Base-by-base conservation (phyloP, 768 basidiomycete species). In the Lactarius indigo region DNA sequence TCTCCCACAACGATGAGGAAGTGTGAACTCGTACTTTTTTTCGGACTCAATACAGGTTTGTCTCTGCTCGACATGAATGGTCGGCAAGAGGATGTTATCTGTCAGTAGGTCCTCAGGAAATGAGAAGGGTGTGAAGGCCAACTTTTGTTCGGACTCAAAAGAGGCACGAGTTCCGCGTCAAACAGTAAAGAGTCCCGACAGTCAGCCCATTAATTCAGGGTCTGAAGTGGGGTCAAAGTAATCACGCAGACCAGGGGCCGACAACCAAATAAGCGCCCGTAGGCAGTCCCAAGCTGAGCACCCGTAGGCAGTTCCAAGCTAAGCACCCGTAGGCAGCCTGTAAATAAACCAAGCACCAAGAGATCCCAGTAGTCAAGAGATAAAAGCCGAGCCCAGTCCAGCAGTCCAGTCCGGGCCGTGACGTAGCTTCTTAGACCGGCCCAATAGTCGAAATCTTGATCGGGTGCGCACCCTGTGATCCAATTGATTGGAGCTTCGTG, bases 401-500 rank as follows among this genome's bases (percentile, higher is more conserved):
- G 42, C 18, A 47, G 44, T 39, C 17, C 35, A 52, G 35, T 31
- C 26, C n/a, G n/a, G n/a, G n/a, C n/a, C 7, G 42, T 33, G 42
- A 52, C 28, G 35, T 26, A 6, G 5, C 5, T 6, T 30, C 33
- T 57, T 57, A n/a, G 33, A 33, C 57, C 17, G 8, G 20, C 6
- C n/a, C 44, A 2, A 47, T 30, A 17, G 30, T 60, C 59, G 42
- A n/a, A 47, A 26, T 63, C 62, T 56, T 63, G 61, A 55, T 39
- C 35, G 37, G 61, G 26, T 63, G 61, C 54, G 52, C 61, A 56
- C 61, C 47, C 31, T 63, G n/a, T 37, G 47, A 47, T 23, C 6
- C n/a, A 23, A 55, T n/a, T 12, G 30, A 31, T 20, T 15, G 31
- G 5, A n/a, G 1, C 41, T 3, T n/a, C 35, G 23, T 18, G 30